Base-by-base conservation (phyloP, 768 basidiomycete species). In the Hypholoma fasciculare region DNA sequence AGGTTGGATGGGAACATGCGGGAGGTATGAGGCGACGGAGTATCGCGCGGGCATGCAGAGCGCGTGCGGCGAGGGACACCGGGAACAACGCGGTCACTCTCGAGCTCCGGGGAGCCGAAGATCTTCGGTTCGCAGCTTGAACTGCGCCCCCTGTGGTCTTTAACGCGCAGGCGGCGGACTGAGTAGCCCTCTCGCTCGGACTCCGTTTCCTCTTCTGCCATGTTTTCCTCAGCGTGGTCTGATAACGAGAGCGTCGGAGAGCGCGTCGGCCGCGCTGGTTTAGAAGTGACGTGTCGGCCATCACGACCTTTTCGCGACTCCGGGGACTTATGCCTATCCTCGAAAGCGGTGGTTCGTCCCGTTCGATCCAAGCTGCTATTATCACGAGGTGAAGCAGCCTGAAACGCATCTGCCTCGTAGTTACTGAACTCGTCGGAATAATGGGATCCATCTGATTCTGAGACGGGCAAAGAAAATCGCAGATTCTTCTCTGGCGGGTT, bases 391-490 rank as follows among this genome's bases (percentile, higher is more conserved):
- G 30, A 34, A 9, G 30, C 30, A 7, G 30, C 6, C 9, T 34
- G 30, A 9, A 34, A 9, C 9, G 30, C 30, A 34, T 34, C 30
- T 9, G 30, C 9, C 30, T 34, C 30, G 30, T 34, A 34, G 30
- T 34, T 34, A 34, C 9, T 34, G 30, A 56, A 56, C 50, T 61
- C 61, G 3, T 69, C 63, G 7, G 69, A 70, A 52, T 69, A 70
- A 3, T 62, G 51, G 0, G 71, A 71, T 1, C 59, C 59, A 7
- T 60, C 64, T 19, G 71, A 71, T 36, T 70, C 69, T 11, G 71
- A 72, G 3, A 61, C 53, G 1, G 71, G 71, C 20, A 70, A 49
- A 7, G 69, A 70, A 57, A 70, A 70, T 1, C 69, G 62, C 36
- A 70, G 59, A 1, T 60, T 68, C 50, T 70, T 70, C 26, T 65